Conservation (phyloP, 1,139 yeast genomes). For the Geotrichum europaeum region DNA sequence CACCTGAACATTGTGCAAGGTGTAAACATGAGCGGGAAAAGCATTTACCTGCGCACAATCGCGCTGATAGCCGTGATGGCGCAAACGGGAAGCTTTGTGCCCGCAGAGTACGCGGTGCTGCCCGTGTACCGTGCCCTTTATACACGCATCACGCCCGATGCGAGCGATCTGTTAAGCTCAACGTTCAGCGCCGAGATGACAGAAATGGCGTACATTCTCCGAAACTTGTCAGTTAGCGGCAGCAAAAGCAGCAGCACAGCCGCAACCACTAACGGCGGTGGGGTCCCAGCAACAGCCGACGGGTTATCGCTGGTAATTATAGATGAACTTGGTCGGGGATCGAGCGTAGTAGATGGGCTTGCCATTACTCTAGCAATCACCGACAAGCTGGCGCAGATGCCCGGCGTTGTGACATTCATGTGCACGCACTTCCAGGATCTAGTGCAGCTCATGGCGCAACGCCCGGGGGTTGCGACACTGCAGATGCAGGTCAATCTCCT, state of each 20-base stretch:
- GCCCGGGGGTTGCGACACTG: conserved; percentile 14
- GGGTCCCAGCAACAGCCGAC: neutral
- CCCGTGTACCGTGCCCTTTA: conserved; percentile 40
- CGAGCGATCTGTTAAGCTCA: conserved; percentile 38
- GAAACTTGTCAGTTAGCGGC: conserved; percentile 29
- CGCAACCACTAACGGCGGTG: too few relatives aligned
- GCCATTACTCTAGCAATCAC: conserved; percentile 14
- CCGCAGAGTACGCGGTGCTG: conserved; percentile 42
- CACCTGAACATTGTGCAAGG: conserved; percentile 44
- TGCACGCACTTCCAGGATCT: conserved; percentile 17
- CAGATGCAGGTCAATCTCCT: conserved; percentile 14
- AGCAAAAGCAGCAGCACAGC: neutral
- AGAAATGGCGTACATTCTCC: conserved; percentile 42
- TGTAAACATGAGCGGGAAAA: conserved; percentile 51
- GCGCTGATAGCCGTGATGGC: conserved; percentile 44
- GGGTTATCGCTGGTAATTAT: conserved; percentile 38
- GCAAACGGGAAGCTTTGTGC: conserved; percentile 46
- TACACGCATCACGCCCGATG: conserved; percentile 44
- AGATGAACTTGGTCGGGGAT: conserved; percentile 51
- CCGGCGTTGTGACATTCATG: conserved; percentile 6
- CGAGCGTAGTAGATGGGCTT: conserved; percentile 18
- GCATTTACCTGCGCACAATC: conserved; percentile 45
- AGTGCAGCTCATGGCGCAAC: conserved; percentile 13
- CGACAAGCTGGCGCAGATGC: conserved; percentile 6
- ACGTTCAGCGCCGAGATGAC: conserved; percentile 48